phyloP scores from a whole-genome alignment of 352 stramenopile species.

The Blastocystis sp. region DNA sequence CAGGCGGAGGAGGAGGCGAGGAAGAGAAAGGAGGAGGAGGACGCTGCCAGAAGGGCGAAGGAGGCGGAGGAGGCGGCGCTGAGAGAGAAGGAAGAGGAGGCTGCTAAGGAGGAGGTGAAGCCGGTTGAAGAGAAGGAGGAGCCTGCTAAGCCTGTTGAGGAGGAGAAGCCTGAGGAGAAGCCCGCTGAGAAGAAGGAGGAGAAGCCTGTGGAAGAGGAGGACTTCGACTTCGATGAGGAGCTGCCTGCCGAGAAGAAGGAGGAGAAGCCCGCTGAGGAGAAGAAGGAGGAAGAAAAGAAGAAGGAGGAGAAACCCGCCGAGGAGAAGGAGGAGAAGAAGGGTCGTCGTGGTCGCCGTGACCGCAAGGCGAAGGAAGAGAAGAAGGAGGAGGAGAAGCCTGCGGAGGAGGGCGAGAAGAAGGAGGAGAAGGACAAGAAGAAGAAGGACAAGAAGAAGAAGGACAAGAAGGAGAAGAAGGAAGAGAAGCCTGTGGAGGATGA shows the following conservation, averaged over 20 bases:
- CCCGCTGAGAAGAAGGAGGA: not conserved
- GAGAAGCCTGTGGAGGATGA: slow-evolving; percentile 18
- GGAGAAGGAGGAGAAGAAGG: slow-evolving; percentile 23
- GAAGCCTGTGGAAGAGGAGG: slow-evolving; percentile 20
- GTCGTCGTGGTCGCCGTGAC: slow-evolving; percentile 1
- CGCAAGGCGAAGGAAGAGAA: slow-evolving; percentile 53
- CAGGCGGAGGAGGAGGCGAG: slow-evolving; percentile 18
- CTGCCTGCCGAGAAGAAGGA: not conserved
- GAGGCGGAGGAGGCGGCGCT: not conserved
- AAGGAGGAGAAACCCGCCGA: not conserved
- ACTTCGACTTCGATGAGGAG: not conserved
- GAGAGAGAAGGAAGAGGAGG: not conserved
- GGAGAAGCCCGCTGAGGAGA: slow-evolving; percentile 11
- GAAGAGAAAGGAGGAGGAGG: not conserved
- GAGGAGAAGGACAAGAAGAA: slow-evolving; percentile 8
- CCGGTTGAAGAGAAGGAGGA: not conserved
- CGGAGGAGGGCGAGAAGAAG: slow-evolving; percentile 19
- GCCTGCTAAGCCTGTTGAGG: not conserved
- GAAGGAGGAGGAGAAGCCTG: slow-evolving; percentile 22
- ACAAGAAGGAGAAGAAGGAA: not conserved
- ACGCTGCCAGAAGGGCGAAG: not conserved
- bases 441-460: slow-evolving; percentile 30
- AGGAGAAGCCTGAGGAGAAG: not conserved
- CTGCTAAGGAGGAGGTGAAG: not conserved
- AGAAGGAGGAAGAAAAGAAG: slow-evolving; percentile 42